These are phyloP conservation scores for Scedosporium minutisporum DNA, from an alignment of 2,329 filamentous ascomycete species.

Conservation along the genomic window DNA sequence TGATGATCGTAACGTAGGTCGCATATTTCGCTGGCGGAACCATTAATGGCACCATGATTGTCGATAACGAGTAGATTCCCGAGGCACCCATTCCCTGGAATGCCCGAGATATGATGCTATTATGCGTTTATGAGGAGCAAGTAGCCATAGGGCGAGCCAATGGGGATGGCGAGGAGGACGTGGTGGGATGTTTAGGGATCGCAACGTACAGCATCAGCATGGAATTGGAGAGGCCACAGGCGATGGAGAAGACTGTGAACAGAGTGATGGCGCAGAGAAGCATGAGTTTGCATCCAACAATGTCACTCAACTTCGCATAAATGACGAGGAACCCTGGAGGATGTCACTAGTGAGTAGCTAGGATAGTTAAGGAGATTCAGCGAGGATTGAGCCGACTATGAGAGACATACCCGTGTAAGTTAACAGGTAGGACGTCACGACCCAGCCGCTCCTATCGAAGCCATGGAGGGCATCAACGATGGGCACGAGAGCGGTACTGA, in stretches of 20 bases:
- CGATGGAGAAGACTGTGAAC: constrained; percentile 32
- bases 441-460: constrained; percentile 27
- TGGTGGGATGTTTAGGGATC: constrained; percentile 9
- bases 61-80: constrained; percentile 39
- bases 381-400: too few species aligned
- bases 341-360: too few species aligned
- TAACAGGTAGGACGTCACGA: constrained; percentile 35
- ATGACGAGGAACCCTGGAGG: too few species aligned
- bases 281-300: too few species aligned
- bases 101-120: constrained; percentile 26
- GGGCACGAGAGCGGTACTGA: constrained; percentile 34
- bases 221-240: constrained; percentile 27
- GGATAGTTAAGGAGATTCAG: too few species aligned
- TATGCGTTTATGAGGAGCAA: too few species aligned
- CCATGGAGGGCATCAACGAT: constrained; percentile 26
- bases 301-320: too few species aligned
- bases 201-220: constrained; percentile 27
- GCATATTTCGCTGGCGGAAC: constrained; percentile 24
- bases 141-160: too few species aligned
- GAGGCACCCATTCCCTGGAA: constrained; percentile 42
- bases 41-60: constrained; percentile 38
- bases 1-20: constrained; percentile 16
- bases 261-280: constrained; percentile 19
- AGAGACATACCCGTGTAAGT: constrained; percentile 28
- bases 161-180: constrained; percentile 17